Conservation (phyloP, 23 red algal species). For the Gracilaria domingensis region DNA sequence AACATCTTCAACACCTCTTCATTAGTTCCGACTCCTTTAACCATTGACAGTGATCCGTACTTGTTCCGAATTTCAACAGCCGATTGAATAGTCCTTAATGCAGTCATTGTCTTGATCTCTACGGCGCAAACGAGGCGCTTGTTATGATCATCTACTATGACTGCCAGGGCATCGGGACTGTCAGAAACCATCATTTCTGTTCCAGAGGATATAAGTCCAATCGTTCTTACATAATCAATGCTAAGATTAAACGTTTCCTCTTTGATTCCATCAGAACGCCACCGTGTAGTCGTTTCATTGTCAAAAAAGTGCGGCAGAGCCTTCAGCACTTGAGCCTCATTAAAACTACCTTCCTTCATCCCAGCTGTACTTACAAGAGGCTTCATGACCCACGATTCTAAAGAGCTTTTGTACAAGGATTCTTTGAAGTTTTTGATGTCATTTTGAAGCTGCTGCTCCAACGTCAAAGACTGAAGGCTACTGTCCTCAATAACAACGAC, state of each 20-base stretch:
- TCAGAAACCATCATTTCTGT: not conserved
- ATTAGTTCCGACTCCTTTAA: not conserved
- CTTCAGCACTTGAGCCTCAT: not conserved
- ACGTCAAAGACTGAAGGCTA: not conserved
- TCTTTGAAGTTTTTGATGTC: not conserved
- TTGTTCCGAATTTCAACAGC: not conserved
- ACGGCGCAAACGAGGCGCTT: not conserved
- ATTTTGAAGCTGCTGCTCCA: not conserved
- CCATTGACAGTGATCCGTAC: not conserved
- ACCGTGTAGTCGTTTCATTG: not conserved
- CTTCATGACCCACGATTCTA: not conserved
- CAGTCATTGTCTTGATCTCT: constrained; percentile 39
- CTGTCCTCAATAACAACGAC: not conserved
- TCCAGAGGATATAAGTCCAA: constrained; percentile 18
- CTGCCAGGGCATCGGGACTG: constrained; percentile 21
- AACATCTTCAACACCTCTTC: not conserved
- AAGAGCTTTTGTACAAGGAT: not conserved
- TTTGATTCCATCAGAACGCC: not conserved
- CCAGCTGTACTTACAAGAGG: not conserved
- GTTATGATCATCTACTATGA: not conserved
- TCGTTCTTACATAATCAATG: not conserved
- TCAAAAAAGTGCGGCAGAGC: not conserved
- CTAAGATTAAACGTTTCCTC: not conserved
- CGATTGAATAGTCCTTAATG: not conserved
- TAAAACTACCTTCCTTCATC: not conserved